A percentile compares a stretch with the other conserved stretches of the same genome.
These are phyloP conservation scores for Umbelopsis sp. DNA, from an alignment of 192 early-diverging fungal genomes.

Conservation along the genomic window DNA sequence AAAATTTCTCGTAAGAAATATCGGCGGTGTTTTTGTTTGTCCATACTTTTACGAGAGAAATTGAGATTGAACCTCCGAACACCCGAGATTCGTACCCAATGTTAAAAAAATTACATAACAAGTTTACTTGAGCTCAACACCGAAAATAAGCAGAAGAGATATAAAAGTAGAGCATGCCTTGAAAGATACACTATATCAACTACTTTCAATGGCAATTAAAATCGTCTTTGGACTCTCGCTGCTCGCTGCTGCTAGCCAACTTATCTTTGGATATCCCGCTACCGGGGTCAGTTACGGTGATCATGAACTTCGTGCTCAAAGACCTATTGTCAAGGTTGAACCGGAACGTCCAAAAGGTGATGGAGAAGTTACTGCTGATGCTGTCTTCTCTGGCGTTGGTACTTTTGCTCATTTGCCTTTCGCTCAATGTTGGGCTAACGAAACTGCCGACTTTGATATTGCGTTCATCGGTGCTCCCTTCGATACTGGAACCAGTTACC, in stretches of 20 bases:
- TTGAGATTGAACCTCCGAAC: background rate
- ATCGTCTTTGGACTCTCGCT: background rate
- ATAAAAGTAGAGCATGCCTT: background rate
- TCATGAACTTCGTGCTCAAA: slow-evolving; percentile 9
- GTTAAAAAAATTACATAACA: slow-evolving; percentile 12
- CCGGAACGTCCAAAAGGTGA: background rate
- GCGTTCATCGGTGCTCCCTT: slow-evolving; percentile 37
- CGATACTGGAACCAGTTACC: slow-evolving; percentile 34
- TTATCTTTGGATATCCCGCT: background rate
- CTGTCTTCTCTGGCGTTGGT: slow-evolving; percentile 17
- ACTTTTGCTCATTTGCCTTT: slow-evolving; percentile 26
- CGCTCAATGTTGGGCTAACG: slow-evolving; percentile 15
- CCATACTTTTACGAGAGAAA: slow-evolving; percentile 1
- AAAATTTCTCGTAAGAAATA: slow-evolving; percentile 2
- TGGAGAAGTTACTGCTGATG: slow-evolving; percentile 14
- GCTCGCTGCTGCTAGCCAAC: background rate
- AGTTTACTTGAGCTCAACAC: background rate
- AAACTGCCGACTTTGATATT: slow-evolving; percentile 30
- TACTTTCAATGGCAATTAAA: background rate
- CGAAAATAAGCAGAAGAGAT: background rate
- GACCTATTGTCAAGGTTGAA: background rate
- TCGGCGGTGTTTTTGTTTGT: background rate
- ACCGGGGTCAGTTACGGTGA: background rate
- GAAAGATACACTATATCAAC: background rate
- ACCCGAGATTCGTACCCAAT: background rate